phyloP scores from a whole-genome alignment of 169 alveolate genomes.

The Theileria orientalis region DNA sequence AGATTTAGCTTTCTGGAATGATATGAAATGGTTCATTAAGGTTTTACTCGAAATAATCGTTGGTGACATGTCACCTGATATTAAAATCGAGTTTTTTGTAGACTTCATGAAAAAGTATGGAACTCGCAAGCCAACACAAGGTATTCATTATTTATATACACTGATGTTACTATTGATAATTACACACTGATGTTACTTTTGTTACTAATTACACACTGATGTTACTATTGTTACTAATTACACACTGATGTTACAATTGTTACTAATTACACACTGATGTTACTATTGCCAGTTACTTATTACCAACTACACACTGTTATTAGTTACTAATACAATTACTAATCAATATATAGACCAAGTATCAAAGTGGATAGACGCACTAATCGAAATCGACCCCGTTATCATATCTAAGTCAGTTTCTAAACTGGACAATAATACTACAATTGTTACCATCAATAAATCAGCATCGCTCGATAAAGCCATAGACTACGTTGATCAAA shows the following conservation, averaged over 20 bases:
- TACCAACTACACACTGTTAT: no score
- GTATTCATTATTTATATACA: background rate
- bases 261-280: no score
- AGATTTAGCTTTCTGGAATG: constrained; percentile 47
- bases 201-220: no score
- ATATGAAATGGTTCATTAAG: constrained; percentile 41
- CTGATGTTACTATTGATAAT: no score
- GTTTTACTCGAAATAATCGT: constrained; percentile 39
- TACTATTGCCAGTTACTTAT: no score
- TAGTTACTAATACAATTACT: no score
- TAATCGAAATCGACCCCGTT: constrained; percentile 37
- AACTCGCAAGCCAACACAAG: constrained; percentile 29
- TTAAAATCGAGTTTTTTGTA: constrained; percentile 45
- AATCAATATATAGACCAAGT: constrained; percentile 41
- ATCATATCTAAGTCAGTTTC: constrained; percentile 23
- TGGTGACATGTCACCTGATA: constrained; percentile 39
- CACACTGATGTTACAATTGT: no score
- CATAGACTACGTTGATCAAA: constrained; percentile 26
- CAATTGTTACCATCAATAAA: constrained; percentile 31
- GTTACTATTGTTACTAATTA: no score
- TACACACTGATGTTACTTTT: no score
- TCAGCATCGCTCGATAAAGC: constrained; percentile 24
- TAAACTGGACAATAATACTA: constrained; percentile 52
- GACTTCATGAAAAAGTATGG: constrained; percentile 55
- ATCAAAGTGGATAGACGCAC: constrained; percentile 38